Conservation (phyloP, 2,329 filamentous ascomycete species). For the Ophiostoma sp. region DNA sequence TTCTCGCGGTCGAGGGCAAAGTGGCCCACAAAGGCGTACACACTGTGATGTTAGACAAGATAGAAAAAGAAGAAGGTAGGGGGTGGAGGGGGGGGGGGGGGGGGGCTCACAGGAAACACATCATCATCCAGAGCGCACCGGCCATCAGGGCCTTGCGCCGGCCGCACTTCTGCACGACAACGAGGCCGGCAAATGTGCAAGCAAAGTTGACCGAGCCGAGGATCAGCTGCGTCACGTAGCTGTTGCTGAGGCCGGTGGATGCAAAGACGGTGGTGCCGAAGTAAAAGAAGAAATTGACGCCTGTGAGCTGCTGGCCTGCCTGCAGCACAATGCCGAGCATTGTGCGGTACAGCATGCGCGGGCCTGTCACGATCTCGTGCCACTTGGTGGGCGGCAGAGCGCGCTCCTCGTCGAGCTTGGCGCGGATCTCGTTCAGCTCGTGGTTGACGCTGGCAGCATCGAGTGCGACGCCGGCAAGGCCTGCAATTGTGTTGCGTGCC, state of each 20-base stretch:
- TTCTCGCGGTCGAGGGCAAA: conserved; percentile 42
- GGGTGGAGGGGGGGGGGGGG: too few relatives aligned
- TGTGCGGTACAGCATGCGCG: conserved; percentile 11
- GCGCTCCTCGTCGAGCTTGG: conserved; percentile 58
- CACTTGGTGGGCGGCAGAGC: conserved; percentile 40
- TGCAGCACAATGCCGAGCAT: conserved; percentile 42
- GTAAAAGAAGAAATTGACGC: conserved; percentile 57
- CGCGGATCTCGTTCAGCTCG: conserved; percentile 53
- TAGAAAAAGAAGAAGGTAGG: conserved; percentile 37
- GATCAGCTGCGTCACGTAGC: conserved; percentile 58
- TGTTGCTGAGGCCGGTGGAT: conserved; percentile 47
- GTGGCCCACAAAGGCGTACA: conserved; percentile 37
- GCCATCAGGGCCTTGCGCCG: conserved; percentile 59
- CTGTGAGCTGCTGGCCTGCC: conserved; percentile 58
- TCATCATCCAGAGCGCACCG: conserved; percentile 60
- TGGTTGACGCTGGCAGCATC: conserved; percentile 31
- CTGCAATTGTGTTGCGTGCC: conserved; percentile 49
- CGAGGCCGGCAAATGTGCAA: conserved; percentile 58
- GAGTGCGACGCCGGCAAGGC: not conserved
- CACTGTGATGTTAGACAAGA: conserved; percentile 52
- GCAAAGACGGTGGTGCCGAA: conserved; percentile 57
- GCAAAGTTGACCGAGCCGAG: conserved; percentile 58
- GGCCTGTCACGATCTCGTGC: conserved; percentile 11
- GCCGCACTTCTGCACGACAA: conserved; percentile 58
- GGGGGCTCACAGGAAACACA: not conserved